phyloP scores from a whole-genome alignment of 805 yeast species.

The Lipomyces orientalis region DNA sequence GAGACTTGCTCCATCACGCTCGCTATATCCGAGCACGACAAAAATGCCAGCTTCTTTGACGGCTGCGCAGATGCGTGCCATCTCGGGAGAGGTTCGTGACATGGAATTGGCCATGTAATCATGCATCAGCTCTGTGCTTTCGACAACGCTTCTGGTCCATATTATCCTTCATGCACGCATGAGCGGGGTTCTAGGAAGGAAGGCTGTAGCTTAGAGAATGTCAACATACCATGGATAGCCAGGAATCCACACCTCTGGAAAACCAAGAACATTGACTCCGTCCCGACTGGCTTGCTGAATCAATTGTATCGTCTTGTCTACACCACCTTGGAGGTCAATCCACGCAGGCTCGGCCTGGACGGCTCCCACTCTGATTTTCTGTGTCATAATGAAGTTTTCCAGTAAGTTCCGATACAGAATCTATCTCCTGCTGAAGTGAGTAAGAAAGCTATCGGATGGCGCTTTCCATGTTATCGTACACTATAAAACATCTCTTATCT shows the following conservation, averaged over 20 bases:
- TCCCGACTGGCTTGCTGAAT: constrained; percentile 2
- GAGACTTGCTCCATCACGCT: constrained; percentile 2
- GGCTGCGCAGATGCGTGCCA: constrained; percentile 3
- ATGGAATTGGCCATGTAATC: constrained; percentile 1
- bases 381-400: not conserved
- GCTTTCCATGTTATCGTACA: not conserved
- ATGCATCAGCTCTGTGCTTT: constrained; percentile 1
- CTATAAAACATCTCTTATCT: not conserved
- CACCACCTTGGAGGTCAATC: constrained; percentile 1
- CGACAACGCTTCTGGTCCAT: constrained; percentile 1
- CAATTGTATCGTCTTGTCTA: not conserved
- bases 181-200: not conserved
- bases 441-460: not conserved
- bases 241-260: constrained; percentile 2
- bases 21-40: constrained; percentile 1
- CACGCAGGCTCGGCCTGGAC: constrained; percentile 1
- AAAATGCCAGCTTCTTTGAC: not conserved
- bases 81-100: constrained; percentile 1
- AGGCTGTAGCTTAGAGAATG: not conserved
- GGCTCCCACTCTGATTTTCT: constrained; percentile 2
- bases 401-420: not conserved
- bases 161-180: not conserved
- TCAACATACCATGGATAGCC: not conserved
- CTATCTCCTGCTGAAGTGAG: not conserved
- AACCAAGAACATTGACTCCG: not conserved